phyloP scores from a whole-genome alignment of 2,329 filamentous ascomycete genomes.

The Myriosclerotinia duriaeana region DNA sequence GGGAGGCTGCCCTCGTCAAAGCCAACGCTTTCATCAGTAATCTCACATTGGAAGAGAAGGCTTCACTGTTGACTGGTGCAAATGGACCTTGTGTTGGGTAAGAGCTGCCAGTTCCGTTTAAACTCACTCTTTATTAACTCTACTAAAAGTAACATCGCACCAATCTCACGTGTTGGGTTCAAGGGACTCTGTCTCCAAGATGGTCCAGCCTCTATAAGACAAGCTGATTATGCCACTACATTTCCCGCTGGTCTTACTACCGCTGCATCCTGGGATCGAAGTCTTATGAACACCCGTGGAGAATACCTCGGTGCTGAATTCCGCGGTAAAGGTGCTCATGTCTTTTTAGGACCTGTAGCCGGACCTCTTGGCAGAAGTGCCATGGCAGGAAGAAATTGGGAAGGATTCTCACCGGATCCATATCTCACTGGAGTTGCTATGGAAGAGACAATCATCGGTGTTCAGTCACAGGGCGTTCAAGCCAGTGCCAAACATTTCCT shows the following conservation, averaged over 20 bases:
- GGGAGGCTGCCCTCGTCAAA: conserved; percentile 68
- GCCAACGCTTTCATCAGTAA: conserved; percentile 65
- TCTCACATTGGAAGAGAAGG: conserved; percentile 78
- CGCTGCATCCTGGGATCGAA: conserved; percentile 66
- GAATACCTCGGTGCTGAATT: conserved; percentile 57
- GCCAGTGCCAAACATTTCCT: conserved; percentile 45
- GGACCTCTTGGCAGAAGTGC: conserved; percentile 51
- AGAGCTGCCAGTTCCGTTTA: conserved; percentile 9
- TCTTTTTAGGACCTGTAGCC: conserved; percentile 57
- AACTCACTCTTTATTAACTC: neutral
- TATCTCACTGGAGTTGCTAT: conserved; percentile 41
- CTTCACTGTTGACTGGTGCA: conserved; percentile 39
- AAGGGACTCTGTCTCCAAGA: conserved; percentile 36
- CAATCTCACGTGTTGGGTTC: conserved; percentile 34
- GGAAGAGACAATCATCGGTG: conserved; percentile 40
- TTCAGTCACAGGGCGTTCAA: conserved; percentile 42
- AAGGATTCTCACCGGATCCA: conserved; percentile 40
- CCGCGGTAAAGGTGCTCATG: conserved; percentile 71
- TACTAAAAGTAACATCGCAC: conserved; percentile 32
- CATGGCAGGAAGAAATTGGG: conserved; percentile 47
- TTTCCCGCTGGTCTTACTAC: conserved; percentile 68
- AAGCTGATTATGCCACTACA: conserved; percentile 68
- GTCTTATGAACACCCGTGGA: conserved; percentile 54
- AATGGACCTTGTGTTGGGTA: conserved; percentile 26
- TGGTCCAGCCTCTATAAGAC: conserved; percentile 64